Percentiles rank a stretch among this genome's conserved stretches.
Conservation (phyloP, 306 rosid species). For the Sesbania bispinosa region DNA sequence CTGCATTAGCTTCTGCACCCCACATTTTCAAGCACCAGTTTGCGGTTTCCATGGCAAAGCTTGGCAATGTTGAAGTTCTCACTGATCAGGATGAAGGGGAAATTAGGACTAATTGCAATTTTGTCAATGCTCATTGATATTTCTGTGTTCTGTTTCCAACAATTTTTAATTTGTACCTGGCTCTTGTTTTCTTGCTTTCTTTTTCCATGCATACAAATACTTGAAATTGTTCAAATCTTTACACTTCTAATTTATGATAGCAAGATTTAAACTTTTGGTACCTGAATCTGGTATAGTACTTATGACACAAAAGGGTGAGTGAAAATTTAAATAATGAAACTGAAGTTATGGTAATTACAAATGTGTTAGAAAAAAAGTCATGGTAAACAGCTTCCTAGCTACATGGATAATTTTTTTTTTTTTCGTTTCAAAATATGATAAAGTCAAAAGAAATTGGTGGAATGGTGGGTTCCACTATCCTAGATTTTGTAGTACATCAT, state of each 20-base stretch:
- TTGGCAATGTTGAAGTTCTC: slow-evolving; percentile 57
- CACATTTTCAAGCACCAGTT: slow-evolving; percentile 47
- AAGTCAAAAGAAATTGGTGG: too few relatives aligned
- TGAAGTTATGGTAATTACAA: not conserved
- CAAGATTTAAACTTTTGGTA: not conserved
- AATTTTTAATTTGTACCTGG: not conserved
- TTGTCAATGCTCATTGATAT: slow-evolving; percentile 43
- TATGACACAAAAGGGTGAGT: not conserved
- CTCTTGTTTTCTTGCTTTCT: not conserved
- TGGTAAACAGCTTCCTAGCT: too few relatives aligned
- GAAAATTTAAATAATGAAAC: not conserved
- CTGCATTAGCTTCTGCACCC: slow-evolving; percentile 38
- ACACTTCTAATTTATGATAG: not conserved
- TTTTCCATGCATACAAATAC: not conserved
- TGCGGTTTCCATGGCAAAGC: slow-evolving; percentile 65
- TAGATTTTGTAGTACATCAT: too few relatives aligned
- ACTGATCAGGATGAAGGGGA: slow-evolving; percentile 55
- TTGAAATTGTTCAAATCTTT: not conserved
- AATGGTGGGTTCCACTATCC: too few relatives aligned
- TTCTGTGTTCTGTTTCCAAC: not conserved
- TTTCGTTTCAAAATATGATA: too few relatives aligned
- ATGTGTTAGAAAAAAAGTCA: too few relatives aligned
- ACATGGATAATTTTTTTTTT: too few relatives aligned
- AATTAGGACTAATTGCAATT: slow-evolving; percentile 65
- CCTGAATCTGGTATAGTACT: not conserved